These are phyloP conservation scores for Pulveroboletus ravenelii DNA, from an alignment of 768 basidiomycete species.

Conservation along the genomic window DNA sequence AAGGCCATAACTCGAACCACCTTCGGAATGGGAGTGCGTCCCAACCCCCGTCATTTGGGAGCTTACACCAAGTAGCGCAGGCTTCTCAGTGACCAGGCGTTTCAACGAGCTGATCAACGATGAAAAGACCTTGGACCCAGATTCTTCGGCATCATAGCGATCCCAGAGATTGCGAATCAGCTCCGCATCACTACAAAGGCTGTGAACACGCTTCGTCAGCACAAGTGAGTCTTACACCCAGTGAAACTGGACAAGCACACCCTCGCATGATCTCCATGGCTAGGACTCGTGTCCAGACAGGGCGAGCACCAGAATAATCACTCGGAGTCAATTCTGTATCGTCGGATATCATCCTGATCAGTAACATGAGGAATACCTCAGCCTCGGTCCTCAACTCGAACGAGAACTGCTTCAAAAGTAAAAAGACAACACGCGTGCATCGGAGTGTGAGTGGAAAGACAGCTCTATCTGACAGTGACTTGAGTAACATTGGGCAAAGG, in stretches of 20 bases:
- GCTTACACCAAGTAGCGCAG: constrained; percentile 72
- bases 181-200: constrained; percentile 75
- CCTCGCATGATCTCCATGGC: constrained; percentile 92
- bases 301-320: constrained; percentile 38
- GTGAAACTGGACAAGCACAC: constrained; percentile 31
- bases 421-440: constrained; percentile 88
- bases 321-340: constrained; percentile 35
- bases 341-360: constrained; percentile 61
- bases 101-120: constrained; percentile 80
- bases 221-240: neutral
- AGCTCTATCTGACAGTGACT: constrained; percentile 76
- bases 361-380: constrained; percentile 77
- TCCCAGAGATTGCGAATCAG: constrained; percentile 77
- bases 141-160: constrained; percentile 60
- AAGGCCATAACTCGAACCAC: constrained; percentile 42
- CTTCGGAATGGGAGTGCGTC: constrained; percentile 36
- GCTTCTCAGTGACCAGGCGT: constrained; percentile 84
- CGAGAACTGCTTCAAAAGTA: constrained; percentile 89
- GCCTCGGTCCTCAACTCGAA: constrained; percentile 75
- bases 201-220: constrained; percentile 24
- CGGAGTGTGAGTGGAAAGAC: constrained; percentile 86
- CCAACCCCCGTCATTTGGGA: constrained; percentile 82
- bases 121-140: constrained; percentile 67
- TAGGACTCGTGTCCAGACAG: constrained; percentile 85
- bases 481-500: constrained; percentile 85